Conservation (phyloP, 2,329 filamentous ascomycete genomes). For the Exserohilum rostratum region DNA sequence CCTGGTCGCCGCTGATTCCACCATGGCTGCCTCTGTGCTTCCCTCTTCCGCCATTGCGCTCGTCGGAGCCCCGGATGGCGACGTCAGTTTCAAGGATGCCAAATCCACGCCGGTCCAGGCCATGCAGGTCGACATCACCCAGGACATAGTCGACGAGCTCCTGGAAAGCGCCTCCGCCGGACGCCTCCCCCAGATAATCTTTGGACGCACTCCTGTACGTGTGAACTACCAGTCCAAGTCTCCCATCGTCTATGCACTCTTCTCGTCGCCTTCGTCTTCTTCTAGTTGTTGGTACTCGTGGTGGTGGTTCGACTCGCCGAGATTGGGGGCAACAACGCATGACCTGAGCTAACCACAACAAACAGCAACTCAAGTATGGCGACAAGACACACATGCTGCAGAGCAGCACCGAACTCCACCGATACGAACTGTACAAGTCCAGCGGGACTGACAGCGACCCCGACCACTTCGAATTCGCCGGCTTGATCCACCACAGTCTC, state of each 20-base stretch:
- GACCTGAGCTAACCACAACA: slow-evolving; percentile 38
- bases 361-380: slow-evolving; percentile 62
- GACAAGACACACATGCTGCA: slow-evolving; percentile 62
- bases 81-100: slow-evolving; percentile 41
- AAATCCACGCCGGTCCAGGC: slow-evolving; percentile 42
- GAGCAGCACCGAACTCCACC: slow-evolving; percentile 59
- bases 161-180: slow-evolving; percentile 46
- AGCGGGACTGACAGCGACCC: slow-evolving; percentile 41
- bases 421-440: slow-evolving; percentile 63
- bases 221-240: slow-evolving; percentile 11
- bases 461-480: slow-evolving; percentile 59
- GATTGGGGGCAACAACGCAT: slow-evolving; percentile 19
- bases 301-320: slow-evolving; percentile 13
- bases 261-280: slow-evolving; percentile 7
- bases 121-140: slow-evolving; percentile 52
- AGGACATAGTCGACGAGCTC: slow-evolving; percentile 51
- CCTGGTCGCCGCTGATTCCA: slow-evolving; percentile 18
- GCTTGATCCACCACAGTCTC: slow-evolving; percentile 63
- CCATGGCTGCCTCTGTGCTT: slow-evolving; percentile 41
- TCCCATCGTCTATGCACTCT: slow-evolving; percentile 6
- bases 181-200: slow-evolving; percentile 47
- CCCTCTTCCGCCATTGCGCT: slow-evolving; percentile 45
- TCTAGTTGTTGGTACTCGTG: no score
- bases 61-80: slow-evolving; percentile 47
- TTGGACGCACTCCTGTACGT: slow-evolving; percentile 51